Evolutionary conservation across 2,329 filamentous ascomycete species (phyloP).

Genomic region (Tothia fuscella): DNA sequence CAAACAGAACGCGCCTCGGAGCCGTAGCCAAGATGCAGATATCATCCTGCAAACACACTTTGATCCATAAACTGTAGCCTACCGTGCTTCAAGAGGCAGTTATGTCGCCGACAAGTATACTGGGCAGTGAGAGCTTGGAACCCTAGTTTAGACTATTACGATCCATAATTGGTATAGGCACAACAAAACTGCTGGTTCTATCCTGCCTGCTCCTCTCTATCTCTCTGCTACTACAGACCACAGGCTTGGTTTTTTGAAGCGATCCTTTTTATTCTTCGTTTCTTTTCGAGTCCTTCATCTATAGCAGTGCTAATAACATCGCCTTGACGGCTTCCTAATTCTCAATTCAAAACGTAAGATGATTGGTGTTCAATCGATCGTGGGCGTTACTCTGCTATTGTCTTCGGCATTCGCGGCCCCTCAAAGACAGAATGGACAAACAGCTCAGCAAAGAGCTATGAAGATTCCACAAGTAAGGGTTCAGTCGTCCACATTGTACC

Average conservation of each 20-base stretch:
- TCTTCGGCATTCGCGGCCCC: background rate
- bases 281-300: background rate
- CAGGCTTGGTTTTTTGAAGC: background rate
- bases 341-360: background rate
- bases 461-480: constrained; percentile 18
- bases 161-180: background rate
- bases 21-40: too few relatives aligned
- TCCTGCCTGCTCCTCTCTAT: background rate
- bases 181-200: background rate
- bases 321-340: background rate
- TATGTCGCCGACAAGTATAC: background rate
- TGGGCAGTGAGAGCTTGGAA: background rate
- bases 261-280: background rate
- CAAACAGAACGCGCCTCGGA: too few relatives aligned
- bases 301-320: too few relatives aligned
- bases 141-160: background rate
- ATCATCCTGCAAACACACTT: too few relatives aligned
- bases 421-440: constrained; percentile 11
- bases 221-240: background rate
- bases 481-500: background rate
- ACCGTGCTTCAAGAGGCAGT: too few relatives aligned
- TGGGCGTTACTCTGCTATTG: background rate
- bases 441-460: constrained; percentile 24
- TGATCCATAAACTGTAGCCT: too few relatives aligned
- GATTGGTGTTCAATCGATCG: constrained; percentile 11